These are phyloP conservation scores for Xylaria sp. DNA, from an alignment of 2,329 filamentous ascomycete genomes.

Conservation along the genomic window DNA sequence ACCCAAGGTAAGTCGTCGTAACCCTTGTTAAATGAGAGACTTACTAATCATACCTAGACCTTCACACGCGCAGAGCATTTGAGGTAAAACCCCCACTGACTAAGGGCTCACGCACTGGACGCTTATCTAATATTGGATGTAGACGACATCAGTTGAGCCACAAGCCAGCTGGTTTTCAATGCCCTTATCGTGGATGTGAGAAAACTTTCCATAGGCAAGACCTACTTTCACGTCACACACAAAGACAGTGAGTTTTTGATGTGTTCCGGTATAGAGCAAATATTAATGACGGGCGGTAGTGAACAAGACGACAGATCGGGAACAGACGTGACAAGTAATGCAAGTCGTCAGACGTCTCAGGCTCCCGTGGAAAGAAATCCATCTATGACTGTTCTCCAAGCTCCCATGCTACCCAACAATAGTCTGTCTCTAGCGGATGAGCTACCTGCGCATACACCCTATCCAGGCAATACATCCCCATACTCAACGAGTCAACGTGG, in stretches of 20 bases:
- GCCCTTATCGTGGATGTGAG: constrained; percentile 64
- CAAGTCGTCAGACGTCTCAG: constrained; percentile 46
- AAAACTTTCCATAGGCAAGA: constrained; percentile 68
- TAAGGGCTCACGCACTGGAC: neutral
- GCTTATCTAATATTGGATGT: constrained; percentile 43
- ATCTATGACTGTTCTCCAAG: constrained; percentile 25
- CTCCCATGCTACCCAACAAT: constrained; percentile 29
- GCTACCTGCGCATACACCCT: constrained; percentile 41
- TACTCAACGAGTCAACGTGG: constrained; percentile 38
- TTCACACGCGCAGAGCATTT: constrained; percentile 72
- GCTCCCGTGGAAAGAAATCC: constrained; percentile 40
- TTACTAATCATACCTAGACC: constrained; percentile 56
- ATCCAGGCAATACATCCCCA: constrained; percentile 38
- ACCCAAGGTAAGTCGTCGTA: constrained; percentile 56
- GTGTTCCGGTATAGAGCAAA: constrained; percentile 18
- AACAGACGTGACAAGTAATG: constrained; percentile 41
- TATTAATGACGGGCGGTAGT: constrained; percentile 46
- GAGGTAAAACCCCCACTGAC: constrained; percentile 55
- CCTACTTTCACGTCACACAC: constrained; percentile 66
- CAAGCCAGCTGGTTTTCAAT: constrained; percentile 62
- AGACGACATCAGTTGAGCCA: constrained; percentile 72
- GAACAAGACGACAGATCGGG: constrained; percentile 58
- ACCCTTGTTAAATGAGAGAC: constrained; percentile 8
- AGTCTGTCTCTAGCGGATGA: constrained; percentile 40
- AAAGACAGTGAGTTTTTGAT: constrained; percentile 58